These are phyloP conservation scores for Diaporthe sp. DNA, from an alignment of 2,329 filamentous ascomycete genomes.

Conservation along the genomic window DNA sequence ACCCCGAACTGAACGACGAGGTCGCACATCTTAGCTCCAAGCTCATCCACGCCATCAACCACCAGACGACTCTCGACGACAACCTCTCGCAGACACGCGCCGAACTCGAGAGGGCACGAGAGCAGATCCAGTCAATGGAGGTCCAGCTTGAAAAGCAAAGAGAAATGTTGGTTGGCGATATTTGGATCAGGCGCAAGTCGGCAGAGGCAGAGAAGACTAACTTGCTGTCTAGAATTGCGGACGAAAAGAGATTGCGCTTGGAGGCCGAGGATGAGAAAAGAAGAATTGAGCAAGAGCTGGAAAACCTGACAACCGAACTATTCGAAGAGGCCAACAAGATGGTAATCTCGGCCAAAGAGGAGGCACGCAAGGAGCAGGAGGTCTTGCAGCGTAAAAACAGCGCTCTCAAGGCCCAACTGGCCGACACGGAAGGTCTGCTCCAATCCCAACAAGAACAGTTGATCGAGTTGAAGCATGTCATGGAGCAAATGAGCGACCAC, in stretches of 20 bases:
- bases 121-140: conserved; percentile 78
- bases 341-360: conserved; percentile 92
- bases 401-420: conserved; percentile 85
- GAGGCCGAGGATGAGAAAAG: conserved; percentile 84
- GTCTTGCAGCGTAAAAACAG: conserved; percentile 86
- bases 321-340: conserved; percentile 99
- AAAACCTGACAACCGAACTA: conserved; percentile 90
- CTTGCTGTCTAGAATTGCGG: conserved; percentile 69
- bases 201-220: conserved; percentile 79
- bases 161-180: conserved; percentile 78
- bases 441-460: conserved; percentile 94
- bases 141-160: conserved; percentile 74
- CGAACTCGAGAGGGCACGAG: conserved; percentile 81
- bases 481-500: conserved; percentile 86
- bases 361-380: conserved; percentile 88
- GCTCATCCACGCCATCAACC: conserved; percentile 96
- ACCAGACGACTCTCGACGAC: conserved; percentile 93
- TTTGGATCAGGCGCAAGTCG: conserved; percentile 81
- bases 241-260: conserved; percentile 75
- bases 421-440: conserved; percentile 87
- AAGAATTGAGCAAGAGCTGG: conserved; percentile 91
- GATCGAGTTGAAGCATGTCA: conserved; percentile 88
- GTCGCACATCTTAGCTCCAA: conserved; percentile 94
- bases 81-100: conserved; percentile 84
- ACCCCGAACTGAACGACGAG: conserved; percentile 75